Evolutionary conservation across 805 yeast species (phyloP).

Genomic region (Candida fluviatilis): DNA sequence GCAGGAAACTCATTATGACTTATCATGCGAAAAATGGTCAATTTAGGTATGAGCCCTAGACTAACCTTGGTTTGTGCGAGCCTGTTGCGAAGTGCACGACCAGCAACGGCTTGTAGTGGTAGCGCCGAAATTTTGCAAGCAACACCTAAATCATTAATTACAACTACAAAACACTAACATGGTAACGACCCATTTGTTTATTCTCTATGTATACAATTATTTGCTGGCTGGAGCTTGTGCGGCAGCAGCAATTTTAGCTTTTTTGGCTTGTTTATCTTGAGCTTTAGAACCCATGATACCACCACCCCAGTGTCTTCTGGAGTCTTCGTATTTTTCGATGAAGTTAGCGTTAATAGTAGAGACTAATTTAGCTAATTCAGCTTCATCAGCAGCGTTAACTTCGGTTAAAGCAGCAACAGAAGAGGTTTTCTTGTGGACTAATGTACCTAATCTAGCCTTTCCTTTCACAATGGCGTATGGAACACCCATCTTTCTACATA

Average conservation of each 20-base stretch:
- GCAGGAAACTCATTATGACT: too few species aligned
- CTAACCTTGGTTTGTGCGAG: too few species aligned
- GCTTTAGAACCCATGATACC: constrained; percentile 97
- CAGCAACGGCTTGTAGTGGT: constrained; percentile 23
- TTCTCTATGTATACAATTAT: not conserved
- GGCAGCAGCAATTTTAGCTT: constrained; percentile 51
- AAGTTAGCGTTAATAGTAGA: constrained; percentile 93
- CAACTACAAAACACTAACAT: too few species aligned
- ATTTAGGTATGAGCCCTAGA: too few species aligned
- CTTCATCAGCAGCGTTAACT: constrained; percentile 90
- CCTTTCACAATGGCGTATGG: constrained; percentile 99
- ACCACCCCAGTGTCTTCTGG: constrained; percentile 99
- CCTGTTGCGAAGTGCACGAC: too few species aligned
- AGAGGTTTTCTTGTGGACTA: constrained; percentile 96
- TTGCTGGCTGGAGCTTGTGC: constrained; percentile 38
- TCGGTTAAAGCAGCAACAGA: constrained; percentile 97
- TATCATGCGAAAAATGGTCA: too few species aligned
- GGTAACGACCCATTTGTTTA: too few species aligned
- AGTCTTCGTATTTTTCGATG: constrained; percentile 88
- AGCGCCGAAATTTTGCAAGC: too few species aligned
- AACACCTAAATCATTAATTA: too few species aligned
- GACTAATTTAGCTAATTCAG: constrained; percentile 88
- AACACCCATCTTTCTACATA: constrained; percentile 98
- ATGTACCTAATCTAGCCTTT: constrained; percentile 96
- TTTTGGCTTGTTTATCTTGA: constrained; percentile 77